Conservation (phyloP, 2,329 filamentous ascomycete genomes). For the Bipolaris oryzae region DNA sequence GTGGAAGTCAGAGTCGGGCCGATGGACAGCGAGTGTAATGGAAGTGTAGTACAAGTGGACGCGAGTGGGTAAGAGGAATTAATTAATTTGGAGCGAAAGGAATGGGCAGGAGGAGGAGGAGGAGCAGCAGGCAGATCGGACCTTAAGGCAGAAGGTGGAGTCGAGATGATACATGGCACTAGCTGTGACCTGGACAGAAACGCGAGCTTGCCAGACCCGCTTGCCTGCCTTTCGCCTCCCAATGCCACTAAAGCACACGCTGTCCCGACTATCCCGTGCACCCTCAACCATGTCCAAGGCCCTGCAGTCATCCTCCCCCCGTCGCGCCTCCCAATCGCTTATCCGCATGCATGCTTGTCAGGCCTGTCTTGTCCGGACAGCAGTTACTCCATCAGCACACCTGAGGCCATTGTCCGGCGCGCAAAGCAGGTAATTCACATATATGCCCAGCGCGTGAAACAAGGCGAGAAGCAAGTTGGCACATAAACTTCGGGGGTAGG, state of each 20-base stretch:
- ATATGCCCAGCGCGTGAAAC: too few relatives aligned
- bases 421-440: slow-evolving; percentile 1
- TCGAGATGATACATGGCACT: slow-evolving; percentile 19
- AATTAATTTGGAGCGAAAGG: background rate
- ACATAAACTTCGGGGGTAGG: slow-evolving; percentile 9
- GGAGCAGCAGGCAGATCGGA: slow-evolving; percentile 9
- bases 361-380: background rate
- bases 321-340: background rate
- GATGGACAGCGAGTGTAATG: slow-evolving; percentile 4
- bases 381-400: background rate
- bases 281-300: background rate
- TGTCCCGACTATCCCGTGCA: slow-evolving; percentile 10
- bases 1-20: background rate
- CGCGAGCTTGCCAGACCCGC: slow-evolving; percentile 19
- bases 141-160: slow-evolving; percentile 25
- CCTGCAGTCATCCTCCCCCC: background rate
- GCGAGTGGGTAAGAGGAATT: background rate
- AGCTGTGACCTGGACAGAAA: slow-evolving; percentile 11
- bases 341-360: background rate
- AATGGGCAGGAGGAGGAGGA: too few relatives aligned
- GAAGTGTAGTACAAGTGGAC: background rate
- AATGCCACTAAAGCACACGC: slow-evolving; percentile 6
- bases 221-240: slow-evolving; percentile 9
- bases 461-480: slow-evolving; percentile 13
- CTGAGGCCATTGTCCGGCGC: background rate